phyloP scores from a whole-genome alignment of 2,329 filamentous ascomycete species.

The Pestalotiopsis fici region DNA sequence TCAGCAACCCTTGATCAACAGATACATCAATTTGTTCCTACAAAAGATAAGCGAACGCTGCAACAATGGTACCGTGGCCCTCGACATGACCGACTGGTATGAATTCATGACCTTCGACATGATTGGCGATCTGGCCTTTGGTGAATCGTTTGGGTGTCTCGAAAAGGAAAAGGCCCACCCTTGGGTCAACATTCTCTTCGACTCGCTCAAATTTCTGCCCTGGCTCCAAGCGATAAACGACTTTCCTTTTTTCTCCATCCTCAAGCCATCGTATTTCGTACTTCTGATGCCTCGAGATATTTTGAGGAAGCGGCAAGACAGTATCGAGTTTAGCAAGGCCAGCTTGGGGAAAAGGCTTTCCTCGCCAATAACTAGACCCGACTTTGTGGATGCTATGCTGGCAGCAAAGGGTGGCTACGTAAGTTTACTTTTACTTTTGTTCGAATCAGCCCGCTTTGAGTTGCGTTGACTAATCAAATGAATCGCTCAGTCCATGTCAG shows the following conservation, averaged over 20 bases:
- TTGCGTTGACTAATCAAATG: background rate
- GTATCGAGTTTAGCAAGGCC: background rate
- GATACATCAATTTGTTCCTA: conserved; percentile 29
- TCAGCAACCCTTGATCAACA: conserved; percentile 32
- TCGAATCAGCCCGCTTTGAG: background rate
- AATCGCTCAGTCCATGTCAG: background rate
- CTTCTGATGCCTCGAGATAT: no score
- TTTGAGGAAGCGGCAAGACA: background rate
- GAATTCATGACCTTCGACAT: conserved; percentile 8
- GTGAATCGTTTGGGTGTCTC: conserved; percentile 3
- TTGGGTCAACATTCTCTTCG: background rate
- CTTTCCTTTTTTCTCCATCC: background rate
- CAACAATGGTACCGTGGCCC: background rate
- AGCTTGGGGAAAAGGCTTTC: no score
- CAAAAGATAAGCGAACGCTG: conserved; percentile 19
- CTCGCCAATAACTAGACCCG: no score
- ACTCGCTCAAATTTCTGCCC: background rate
- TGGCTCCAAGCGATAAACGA: background rate
- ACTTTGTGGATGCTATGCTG: no score
- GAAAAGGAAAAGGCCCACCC: background rate
- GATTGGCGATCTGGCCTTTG: conserved; percentile 6
- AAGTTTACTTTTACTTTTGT: background rate
- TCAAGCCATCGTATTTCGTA: no score
- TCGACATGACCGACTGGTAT: conserved; percentile 6
- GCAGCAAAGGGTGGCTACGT: no score